Evolutionary conservation across 345 rosid species (phyloP).

Genomic region (Acer campestre): DNA sequence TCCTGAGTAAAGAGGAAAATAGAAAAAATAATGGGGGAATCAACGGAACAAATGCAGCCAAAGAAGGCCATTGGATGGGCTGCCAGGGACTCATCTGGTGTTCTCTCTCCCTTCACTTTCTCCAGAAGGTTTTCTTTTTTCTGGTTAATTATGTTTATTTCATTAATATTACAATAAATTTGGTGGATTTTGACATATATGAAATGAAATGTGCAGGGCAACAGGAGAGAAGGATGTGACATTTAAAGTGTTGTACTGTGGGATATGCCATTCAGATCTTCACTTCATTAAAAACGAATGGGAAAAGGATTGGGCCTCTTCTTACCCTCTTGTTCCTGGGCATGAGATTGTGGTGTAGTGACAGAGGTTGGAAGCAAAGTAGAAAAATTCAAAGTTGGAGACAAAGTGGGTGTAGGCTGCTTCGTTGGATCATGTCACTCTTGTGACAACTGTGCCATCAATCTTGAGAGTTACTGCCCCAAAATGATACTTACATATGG

Average conservation of each 20-base stretch:
- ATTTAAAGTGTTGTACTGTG: slow-evolving; percentile 64
- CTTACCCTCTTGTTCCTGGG: slow-evolving; percentile 45
- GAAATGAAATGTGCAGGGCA: slow-evolving; percentile 29
- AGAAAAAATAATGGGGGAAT: no score
- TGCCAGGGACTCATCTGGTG: slow-evolving; percentile 57
- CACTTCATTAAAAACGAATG: slow-evolving; percentile 43
- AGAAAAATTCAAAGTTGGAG: slow-evolving; percentile 46
- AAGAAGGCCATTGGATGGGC: slow-evolving; percentile 59
- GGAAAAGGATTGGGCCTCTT: slow-evolving; percentile 39
- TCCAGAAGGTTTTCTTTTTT: slow-evolving; percentile 43
- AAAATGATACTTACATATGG: slow-evolving; percentile 34
- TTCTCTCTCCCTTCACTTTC: slow-evolving; percentile 59
- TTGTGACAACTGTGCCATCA: slow-evolving; percentile 41
- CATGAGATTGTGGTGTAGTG: slow-evolving; percentile 78
- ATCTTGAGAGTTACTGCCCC: slow-evolving; percentile 57
- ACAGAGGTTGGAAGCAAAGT: slow-evolving; percentile 57
- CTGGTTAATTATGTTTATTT: neutral
- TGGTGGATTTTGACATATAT: no score
- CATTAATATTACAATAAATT: neutral
- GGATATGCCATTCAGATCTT: slow-evolving; percentile 53
- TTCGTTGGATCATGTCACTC: slow-evolving; percentile 51
- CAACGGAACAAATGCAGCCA: slow-evolving; percentile 21
- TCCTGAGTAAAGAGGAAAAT: neutral
- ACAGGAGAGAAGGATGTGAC: slow-evolving; percentile 59
- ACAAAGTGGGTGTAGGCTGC: slow-evolving; percentile 61